phyloP scores from a whole-genome alignment of 768 basidiomycete species.

The Suillus plorans region DNA sequence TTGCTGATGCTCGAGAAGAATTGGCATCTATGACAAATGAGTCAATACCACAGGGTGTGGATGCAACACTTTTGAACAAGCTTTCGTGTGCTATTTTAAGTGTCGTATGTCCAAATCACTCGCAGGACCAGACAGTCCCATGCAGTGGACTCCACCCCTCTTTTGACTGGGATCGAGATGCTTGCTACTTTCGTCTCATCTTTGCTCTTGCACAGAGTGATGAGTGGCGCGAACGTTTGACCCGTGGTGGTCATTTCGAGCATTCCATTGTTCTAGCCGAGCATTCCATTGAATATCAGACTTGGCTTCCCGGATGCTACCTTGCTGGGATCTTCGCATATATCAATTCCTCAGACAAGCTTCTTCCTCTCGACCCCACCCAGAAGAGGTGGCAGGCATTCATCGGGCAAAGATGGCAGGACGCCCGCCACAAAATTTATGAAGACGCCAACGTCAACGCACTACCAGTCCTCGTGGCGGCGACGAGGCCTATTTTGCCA shows the following conservation, averaged over 20 bases:
- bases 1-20: not conserved
- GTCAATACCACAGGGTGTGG: not conserved
- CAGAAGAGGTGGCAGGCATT: not conserved
- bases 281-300: fast-evolving
- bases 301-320: not conserved
- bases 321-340: not conserved
- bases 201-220: not conserved
- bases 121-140: no score
- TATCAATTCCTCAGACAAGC: not conserved
- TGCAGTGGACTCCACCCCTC: no score
- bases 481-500: not conserved
- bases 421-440: no score
- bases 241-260: not conserved
- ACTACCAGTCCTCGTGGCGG: not conserved
- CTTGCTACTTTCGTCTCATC: not conserved
- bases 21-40: not conserved
- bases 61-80: not conserved
- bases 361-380: not conserved
- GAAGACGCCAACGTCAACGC: no score
- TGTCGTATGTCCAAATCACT: not conserved
- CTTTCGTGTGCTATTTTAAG: not conserved
- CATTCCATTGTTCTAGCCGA: not conserved
- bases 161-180: no score
- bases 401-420: not conserved
- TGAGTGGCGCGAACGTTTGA: not conserved